Evolutionary conservation across 495 filamentous ascomycete genomes (phyloP), one percentile per base, ranked within the genome.

Genomic region (Aspergillus olivimuriae): DNA sequence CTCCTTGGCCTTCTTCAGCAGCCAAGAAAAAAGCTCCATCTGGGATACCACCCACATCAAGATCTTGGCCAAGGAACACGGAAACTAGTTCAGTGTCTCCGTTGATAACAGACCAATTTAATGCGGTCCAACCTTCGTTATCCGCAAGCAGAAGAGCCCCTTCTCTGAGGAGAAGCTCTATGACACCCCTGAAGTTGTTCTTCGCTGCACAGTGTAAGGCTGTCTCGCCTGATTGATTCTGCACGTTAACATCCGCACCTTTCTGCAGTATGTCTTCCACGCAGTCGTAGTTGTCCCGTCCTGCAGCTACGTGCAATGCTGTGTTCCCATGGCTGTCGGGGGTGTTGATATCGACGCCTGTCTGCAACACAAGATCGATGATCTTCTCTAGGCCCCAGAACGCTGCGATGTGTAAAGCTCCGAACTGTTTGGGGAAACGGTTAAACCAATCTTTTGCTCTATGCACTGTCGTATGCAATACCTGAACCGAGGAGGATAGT

Each of bases 401-500:
- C 18, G 32, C 32, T 34, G 32, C 32, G 32, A 34, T 34, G 9
- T 34, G 32, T 34, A 17, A 34, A 9, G 32, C 4, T 17, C 32
- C 32, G 18, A 34, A 34, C 9, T 9, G 32, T 34, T 9, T 34
- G 32, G 32, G 32, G 12, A 34, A 34, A 34, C 32, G 32, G 32
- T 9, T 34, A 34, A 34, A 34, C 32, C 32, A 34, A 34, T 34
- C 32, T 34, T 34, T 34, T 34, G 32, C 32, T 34, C 11, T n/a
- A 34, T 14, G 32, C 15, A 17, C 18, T 34, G 32, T 34, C 32
- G 18, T 15, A 34, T 34, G 32, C 18, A 34, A 34, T 34, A 34
- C 32, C 18, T 34, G 32, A 34, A 34, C 12, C 4, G 32, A 34
- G 32, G 32, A 34, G 32, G 32, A 34, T 34, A 14, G 32, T 34